These are phyloP conservation scores for Talinum fruticosum DNA, from an alignment of 148 eudicot genomes.

Conservation along the genomic window DNA sequence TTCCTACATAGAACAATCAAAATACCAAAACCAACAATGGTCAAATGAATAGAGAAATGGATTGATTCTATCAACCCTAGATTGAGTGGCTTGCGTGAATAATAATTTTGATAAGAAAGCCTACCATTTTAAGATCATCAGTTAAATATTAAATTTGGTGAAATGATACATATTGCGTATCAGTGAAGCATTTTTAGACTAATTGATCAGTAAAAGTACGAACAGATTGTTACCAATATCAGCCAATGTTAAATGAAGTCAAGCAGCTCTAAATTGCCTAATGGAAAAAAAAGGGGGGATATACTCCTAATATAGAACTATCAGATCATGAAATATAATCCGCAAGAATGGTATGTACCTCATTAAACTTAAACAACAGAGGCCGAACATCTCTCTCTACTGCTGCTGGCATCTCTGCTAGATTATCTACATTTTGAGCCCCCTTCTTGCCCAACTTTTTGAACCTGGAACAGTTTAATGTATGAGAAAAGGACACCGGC, in stretches of 20 bases:
- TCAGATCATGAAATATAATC: neutral
- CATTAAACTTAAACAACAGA: slow-evolving; percentile 85
- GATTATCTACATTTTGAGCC: slow-evolving; percentile 35
- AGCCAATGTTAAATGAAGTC: neutral
- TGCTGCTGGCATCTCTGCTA: slow-evolving; percentile 38
- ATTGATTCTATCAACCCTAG: too few species aligned
- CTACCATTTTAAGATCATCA: neutral
- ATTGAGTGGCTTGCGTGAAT: neutral
- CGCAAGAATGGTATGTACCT: slow-evolving; percentile 45
- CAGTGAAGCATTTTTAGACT: neutral
- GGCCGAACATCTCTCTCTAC: slow-evolving; percentile 68
- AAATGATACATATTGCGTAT: neutral
- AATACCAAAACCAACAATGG: too few species aligned
- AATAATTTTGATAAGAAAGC: neutral
- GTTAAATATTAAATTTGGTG: too few species aligned
- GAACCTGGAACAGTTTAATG: slow-evolving; percentile 50
- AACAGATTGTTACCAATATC: neutral
- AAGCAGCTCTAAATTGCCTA: neutral
- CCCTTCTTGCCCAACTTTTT: slow-evolving; percentile 46
- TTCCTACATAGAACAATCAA: too few species aligned
- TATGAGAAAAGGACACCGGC: slow-evolving; percentile 3
- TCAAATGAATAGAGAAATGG: too few species aligned
- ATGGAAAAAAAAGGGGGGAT: too few species aligned
- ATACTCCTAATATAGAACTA: too few species aligned
- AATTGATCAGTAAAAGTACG: neutral